Conservation (phyloP, 2,329 filamentous ascomycete species). For the Xylariaceae sp. region DNA sequence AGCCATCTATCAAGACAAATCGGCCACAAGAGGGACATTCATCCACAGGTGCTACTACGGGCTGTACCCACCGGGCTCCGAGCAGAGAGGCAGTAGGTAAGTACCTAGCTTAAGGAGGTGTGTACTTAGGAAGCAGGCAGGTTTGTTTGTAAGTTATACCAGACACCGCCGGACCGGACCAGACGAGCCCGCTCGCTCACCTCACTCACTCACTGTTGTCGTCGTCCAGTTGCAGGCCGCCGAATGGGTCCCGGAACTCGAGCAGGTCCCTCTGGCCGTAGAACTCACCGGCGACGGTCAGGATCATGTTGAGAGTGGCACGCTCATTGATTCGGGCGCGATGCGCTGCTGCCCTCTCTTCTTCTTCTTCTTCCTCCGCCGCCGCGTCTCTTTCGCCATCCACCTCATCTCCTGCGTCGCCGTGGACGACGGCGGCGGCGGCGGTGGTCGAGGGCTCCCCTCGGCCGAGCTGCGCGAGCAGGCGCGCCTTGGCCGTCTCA, state of each 20-base stretch:
- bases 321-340: constrained; percentile 44
- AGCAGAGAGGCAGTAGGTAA: no score
- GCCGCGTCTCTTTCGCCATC: neutral
- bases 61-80: no score
- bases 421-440: neutral
- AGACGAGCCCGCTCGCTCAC: no score
- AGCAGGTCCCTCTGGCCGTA: constrained; percentile 86
- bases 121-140: no score
- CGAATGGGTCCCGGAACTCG: constrained; percentile 60
- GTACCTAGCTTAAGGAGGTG: no score
- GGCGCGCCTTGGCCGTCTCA: constrained; percentile 39
- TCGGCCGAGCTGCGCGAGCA: constrained; percentile 25
- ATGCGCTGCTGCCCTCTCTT: constrained; percentile 15
- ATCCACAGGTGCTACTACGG: no score
- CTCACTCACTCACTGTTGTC: no score
- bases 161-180: no score
- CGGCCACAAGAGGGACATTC: no score
- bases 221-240: constrained; percentile 16
- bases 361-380: constrained; percentile 16
- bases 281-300: constrained; percentile 78
- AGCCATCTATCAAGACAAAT: no score
- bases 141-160: no score
- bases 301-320: constrained; percentile 84
- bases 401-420: constrained; percentile 1
- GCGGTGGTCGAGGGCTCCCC: neutral